These are phyloP conservation scores for Paecilomyces sp. DNA, from an alignment of 2,329 filamentous ascomycete genomes.

Conservation along the genomic window DNA sequence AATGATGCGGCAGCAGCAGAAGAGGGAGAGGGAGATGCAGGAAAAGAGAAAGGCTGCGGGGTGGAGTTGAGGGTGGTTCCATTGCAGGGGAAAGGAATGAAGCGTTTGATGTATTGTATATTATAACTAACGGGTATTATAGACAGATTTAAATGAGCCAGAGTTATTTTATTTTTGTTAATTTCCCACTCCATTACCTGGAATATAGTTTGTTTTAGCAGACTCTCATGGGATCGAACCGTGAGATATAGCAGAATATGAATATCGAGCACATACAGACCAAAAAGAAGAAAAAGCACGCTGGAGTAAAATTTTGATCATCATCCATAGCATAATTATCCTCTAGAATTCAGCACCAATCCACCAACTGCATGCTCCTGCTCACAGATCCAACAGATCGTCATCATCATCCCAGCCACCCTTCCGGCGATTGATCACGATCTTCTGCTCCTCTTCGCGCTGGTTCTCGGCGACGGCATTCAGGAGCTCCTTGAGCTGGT, in stretches of 20 bases:
- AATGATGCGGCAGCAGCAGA: conserved; percentile 61
- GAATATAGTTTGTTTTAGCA: neutral
- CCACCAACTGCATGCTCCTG: neutral
- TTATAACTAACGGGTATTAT: neutral
- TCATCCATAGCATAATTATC: neutral
- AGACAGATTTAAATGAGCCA: neutral
- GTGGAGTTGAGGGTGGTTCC: neutral
- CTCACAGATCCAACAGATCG: conserved; percentile 38
- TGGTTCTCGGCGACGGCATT: conserved; percentile 74
- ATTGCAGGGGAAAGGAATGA: neutral
- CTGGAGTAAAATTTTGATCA: neutral
- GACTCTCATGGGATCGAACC: neutral
- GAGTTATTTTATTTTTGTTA: neutral
- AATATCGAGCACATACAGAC: neutral
- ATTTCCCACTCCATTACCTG: neutral
- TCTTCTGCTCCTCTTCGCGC: conserved; percentile 62
- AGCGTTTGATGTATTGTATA: neutral
- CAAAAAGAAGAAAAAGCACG: neutral
- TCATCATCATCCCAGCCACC: conserved; percentile 74
- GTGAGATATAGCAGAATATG: neutral
- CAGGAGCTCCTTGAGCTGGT: conserved; percentile 86
- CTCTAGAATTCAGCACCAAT: neutral
- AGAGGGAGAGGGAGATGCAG: conserved; percentile 50
- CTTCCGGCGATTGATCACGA: conserved; percentile 78
- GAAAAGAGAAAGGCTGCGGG: conserved; percentile 9